Base-by-base conservation (phyloP, 164 flowering plant genomes). In the Magnolia sinica region DNA sequence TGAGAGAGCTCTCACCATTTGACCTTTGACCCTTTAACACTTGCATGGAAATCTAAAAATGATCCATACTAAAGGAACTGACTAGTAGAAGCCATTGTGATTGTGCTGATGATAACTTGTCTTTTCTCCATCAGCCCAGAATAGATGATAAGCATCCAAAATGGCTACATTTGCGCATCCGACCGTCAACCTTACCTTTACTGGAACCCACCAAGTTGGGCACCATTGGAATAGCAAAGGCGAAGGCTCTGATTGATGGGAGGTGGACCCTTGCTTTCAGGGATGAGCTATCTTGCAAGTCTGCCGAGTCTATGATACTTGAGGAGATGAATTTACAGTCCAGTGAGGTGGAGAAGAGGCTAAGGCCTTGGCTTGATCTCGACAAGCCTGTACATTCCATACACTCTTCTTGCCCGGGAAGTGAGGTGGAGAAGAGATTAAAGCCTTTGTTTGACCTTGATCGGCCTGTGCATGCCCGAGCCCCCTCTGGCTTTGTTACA, bases 261-360 rank as follows among this genome's bases (percentile, higher is more conserved):
- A 87, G 96, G 81, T 96, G 99, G 99, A 94, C 93, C 64, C 85
- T 96, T 68, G 97, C 98, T 76, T 96, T 96, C 80, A 84, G 86
- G 76, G 96, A 96, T 58, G 96, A 90, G 72, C 87, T 82, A 37
- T 85, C 95, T 67, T 96, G 97, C 87, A 88, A 85, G 68, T 74
- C 82, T 70, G 98, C 98, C 37, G 77, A 86, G 72, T 84, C 91
- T 24, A 96, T 94, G 93, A 80, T 89, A 81, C 81, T 84, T 3
- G 92, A 91, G 76, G 97, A 94, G 86, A 68, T 84, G 61, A 75
- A 85, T 74, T 76, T 85, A 61, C 96, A 80, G 81, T 82, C 87
- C 78, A 78, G 68, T 13, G 96, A 87, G 83, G 97, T 93, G 49
- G 93, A 87, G 87, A 91, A 88, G 81, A 89, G 88, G 77, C 80